A percentile compares a stretch with the other conserved stretches of the same genome.
phyloP scores from a whole-genome alignment of 345 rosid genomes.

The Moricandia arvensis region DNA sequence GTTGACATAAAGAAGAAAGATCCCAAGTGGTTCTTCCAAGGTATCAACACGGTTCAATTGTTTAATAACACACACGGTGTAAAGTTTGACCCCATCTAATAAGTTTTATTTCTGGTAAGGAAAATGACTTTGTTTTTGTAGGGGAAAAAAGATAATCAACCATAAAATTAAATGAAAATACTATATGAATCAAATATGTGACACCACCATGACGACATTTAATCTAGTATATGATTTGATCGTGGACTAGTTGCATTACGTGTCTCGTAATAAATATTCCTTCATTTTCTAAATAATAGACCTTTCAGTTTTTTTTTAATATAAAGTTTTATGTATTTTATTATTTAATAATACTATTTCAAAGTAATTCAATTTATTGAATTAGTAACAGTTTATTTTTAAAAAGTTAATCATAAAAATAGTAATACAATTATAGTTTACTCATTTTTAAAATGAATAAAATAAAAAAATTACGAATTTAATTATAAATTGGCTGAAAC shows the following conservation, averaged over 20 bases:
- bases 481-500: neutral
- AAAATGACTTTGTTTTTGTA: neutral
- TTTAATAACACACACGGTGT: conserved; percentile 15
- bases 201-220: conserved; percentile 34
- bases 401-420: too few species aligned
- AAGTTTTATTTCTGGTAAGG: neutral
- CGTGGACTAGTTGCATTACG: neutral
- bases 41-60: conserved; percentile 24
- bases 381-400: too few species aligned
- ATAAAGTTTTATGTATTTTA: too few species aligned
- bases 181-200: conserved; percentile 8
- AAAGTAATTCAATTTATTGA: too few species aligned
- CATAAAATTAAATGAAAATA: neutral
- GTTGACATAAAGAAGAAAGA: conserved; percentile 26
- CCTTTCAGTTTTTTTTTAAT: too few species aligned
- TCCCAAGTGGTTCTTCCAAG: conserved; percentile 32
- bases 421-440: too few species aligned
- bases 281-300: too few species aligned
- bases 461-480: too few species aligned
- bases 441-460: too few species aligned
- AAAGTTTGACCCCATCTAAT: conserved; percentile 25
- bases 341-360: too few species aligned
- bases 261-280: neutral
- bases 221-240: neutral
- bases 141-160: neutral